Conservation (phyloP, 208 protist species). For the Tritrichomonas foetus region DNA sequence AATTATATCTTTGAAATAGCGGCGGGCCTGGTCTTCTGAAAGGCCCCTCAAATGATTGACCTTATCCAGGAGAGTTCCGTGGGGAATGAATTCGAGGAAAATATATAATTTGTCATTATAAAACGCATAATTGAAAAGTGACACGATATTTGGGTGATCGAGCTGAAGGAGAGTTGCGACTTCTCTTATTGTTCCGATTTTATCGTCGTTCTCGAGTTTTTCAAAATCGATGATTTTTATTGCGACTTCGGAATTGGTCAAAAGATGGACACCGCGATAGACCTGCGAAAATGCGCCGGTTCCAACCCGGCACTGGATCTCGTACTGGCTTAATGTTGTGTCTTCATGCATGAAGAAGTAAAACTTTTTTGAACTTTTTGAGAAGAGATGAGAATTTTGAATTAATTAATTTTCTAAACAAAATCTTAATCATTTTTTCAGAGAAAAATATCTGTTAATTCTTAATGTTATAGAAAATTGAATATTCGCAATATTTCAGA, state of each 20-base stretch:
- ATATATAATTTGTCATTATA: background rate
- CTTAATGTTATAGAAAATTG: no score
- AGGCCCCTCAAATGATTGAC: background rate
- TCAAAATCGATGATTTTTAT: conserved; percentile 19
- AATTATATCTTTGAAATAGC: background rate
- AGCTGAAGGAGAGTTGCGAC: background rate
- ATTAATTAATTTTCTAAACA: no score
- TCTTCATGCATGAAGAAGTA: no score
- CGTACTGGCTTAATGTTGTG: no score
- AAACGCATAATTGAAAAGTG: background rate
- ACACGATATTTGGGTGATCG: background rate
- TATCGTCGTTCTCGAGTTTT: background rate
- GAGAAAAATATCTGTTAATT: no score
- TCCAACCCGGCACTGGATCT: background rate
- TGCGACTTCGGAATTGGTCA: background rate
- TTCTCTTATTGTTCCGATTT: background rate
- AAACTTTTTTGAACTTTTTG: no score
- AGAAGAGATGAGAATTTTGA: no score
- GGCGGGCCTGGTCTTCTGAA: background rate
- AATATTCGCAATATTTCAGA: no score
- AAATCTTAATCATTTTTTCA: no score
- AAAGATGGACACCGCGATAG: background rate
- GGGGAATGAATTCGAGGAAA: background rate
- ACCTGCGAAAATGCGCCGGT: background rate
- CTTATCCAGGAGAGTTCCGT: background rate